Base-by-base conservation (phyloP, 1,284 basidiomycete genomes). In the Papiliotrema terrestris region DNA sequence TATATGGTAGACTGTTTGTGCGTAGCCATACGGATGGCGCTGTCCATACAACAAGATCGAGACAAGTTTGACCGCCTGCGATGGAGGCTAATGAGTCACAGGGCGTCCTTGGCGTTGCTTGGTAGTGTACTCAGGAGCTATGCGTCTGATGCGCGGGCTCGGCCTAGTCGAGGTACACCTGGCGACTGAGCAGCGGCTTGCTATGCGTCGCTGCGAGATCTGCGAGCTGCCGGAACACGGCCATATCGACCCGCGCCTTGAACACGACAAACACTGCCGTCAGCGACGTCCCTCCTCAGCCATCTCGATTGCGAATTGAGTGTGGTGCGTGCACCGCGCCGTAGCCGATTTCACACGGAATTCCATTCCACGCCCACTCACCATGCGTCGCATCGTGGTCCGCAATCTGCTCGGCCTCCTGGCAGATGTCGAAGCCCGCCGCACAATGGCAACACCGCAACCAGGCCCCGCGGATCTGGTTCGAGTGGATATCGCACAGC, bases 371-470 rank as follows among this genome's bases (percentile, higher is more conserved):
- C n/a, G n/a, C n/a, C n/a, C n/a, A 56, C 71, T 61, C 45, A 76
- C 74, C 78, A 69, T 94, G 91, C 2, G 83, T 84, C 52, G 83
- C 80, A 64, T 92, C 83, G 68, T 94, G 91, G 42, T 86, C 86
- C 62, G 89, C 88, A 29, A 88, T 77, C 54, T 78, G 80, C 69
- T 91, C 86, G 59, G 91, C 92, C 35, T 81, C 81, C 52, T 85
- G 83, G 74, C 91, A 93, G 19, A 92, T 79, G 72, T 93, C 91
- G 38, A 74, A 76, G 1, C 73, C 74, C 59, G 82, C 84, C 4
- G 83, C 81, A 68, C 91, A 95, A 69, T 91, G 90, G 2, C 84
- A 89, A 68, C 91, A 95, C 61, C 88, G 83, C 74, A 87, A 87
- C 91, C 91, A 95, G 60, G 84, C 83, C 8, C 91, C 91, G 23